A percentile compares a stretch with the other conserved stretches of the same genome.
phyloP scores from a whole-genome alignment of 1,284 basidiomycete species.

The Anthracocystis setariae region DNA sequence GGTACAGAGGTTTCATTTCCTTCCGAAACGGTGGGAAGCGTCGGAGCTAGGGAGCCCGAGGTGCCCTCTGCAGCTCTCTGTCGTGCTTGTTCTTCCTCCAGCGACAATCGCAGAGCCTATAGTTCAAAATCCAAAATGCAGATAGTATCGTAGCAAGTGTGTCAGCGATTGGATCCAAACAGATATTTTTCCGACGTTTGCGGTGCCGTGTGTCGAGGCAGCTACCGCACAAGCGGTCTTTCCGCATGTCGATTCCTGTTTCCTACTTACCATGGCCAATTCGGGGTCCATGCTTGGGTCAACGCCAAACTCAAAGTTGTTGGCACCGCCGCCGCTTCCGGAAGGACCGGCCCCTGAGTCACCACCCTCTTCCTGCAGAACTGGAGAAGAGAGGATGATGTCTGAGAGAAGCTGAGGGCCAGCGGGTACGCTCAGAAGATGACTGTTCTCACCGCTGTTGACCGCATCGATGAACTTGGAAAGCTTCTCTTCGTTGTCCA shows the following conservation, averaged over 20 bases:
- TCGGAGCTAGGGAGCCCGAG: slow-evolving; percentile 40
- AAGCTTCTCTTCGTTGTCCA: slow-evolving; percentile 73
- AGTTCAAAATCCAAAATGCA: not conserved
- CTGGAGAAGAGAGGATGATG: slow-evolving; percentile 80
- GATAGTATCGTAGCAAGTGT: not conserved
- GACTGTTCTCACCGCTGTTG: slow-evolving; percentile 79
- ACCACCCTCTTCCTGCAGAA: slow-evolving; percentile 80
- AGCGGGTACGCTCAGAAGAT: slow-evolving; percentile 82
- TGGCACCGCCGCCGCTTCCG: slow-evolving; percentile 68
- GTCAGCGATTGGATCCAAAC: slow-evolving; percentile 21
- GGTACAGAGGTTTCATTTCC: slow-evolving; percentile 24
- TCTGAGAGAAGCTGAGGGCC: slow-evolving; percentile 84
- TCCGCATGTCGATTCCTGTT: not conserved
- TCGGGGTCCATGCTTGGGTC: slow-evolving; percentile 96
- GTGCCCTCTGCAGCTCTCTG: slow-evolving; percentile 69
- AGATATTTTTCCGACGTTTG: slow-evolving; percentile 3
- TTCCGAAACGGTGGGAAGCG: slow-evolving; percentile 50
- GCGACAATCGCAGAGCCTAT: slow-evolving; percentile 93
- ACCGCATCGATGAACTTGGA: slow-evolving; percentile 81
- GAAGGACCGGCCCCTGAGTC: slow-evolving; percentile 69
- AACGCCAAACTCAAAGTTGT: slow-evolving; percentile 80
- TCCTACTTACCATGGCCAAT: slow-evolving; percentile 83
- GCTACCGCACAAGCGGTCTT: not conserved
- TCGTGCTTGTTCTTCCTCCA: slow-evolving; percentile 94
- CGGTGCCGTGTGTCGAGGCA: not conserved